Conservation (phyloP, 225 moss, liverwort and hornwort species). For the Neckera pumila region DNA sequence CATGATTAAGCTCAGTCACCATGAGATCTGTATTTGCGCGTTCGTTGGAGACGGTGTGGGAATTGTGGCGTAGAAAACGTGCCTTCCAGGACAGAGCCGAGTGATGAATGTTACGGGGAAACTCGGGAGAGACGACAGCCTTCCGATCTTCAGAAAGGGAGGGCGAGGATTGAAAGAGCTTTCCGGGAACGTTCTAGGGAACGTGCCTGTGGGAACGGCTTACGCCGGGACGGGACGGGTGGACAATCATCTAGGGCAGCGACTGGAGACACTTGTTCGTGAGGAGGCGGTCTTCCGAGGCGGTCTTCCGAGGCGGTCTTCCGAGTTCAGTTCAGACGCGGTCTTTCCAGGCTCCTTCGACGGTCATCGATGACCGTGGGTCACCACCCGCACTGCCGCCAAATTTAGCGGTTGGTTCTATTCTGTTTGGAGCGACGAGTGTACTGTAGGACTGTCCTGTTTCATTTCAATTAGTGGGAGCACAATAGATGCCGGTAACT, state of each 20-base stretch:
- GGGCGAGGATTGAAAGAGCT: neutral
- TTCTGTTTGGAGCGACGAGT: neutral
- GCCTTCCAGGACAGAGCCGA: neutral
- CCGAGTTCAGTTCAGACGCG: neutral
- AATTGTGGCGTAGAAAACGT: neutral
- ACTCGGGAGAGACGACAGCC: neutral
- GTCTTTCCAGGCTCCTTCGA: too few species aligned
- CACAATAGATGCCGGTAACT: neutral
- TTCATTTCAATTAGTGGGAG: neutral
- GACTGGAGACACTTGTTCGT: neutral
- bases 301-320: neutral
- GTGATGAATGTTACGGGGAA: neutral
- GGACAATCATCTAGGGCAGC: neutral
- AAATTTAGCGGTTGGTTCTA: neutral
- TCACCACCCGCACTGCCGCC: neutral
- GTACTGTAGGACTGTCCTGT: neutral
- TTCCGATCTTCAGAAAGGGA: neutral
- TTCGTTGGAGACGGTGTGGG: neutral
- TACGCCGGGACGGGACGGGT: neutral
- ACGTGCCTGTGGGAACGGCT: accelerated
- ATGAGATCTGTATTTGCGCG: slow-evolving; percentile 5
- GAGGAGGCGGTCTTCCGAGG: neutral
- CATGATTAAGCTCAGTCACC: neutral
- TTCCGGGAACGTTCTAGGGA: neutral
- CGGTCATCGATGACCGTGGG: neutral